phyloP scores from a whole-genome alignment of 2,329 filamentous ascomycete genomes.

The Lachnellula suecica region DNA sequence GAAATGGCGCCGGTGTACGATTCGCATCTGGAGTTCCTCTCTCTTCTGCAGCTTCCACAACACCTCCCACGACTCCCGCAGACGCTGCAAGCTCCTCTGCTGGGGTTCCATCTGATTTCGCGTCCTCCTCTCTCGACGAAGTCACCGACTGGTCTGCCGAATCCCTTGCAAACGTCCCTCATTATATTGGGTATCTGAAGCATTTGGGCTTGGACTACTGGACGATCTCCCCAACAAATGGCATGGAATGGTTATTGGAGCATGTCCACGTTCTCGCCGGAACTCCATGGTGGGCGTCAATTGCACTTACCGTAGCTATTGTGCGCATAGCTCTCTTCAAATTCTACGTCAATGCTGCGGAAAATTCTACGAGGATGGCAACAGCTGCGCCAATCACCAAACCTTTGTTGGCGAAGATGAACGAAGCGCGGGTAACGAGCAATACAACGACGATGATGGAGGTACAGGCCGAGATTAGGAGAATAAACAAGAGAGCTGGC shows the following conservation, averaged over 20 bases:
- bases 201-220: conserved; percentile 83
- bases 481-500: conserved; percentile 54
- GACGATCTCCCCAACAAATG: conserved; percentile 74
- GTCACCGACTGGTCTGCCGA: conserved; percentile 20
- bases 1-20: conserved; percentile 25
- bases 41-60: conserved; percentile 7
- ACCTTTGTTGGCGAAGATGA: conserved; percentile 57
- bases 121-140: conserved; percentile 20
- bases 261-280: conserved; percentile 74
- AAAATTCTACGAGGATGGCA: conserved; percentile 61
- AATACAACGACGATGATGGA: conserved; percentile 49
- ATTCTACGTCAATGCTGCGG: conserved; percentile 60
- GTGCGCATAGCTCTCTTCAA: conserved; percentile 67
- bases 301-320: conserved; percentile 62
- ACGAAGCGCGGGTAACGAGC: conserved; percentile 33
- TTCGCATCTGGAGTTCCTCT: conserved; percentile 29
- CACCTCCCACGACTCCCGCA: conserved; percentile 7
- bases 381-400: conserved; percentile 56
- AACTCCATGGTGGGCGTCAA: conserved; percentile 79
- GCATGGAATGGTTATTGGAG: conserved; percentile 77
- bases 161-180: conserved; percentile 34
- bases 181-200: conserved; percentile 79
- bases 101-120: not conserved
- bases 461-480: conserved; percentile 45
- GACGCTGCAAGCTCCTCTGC: conserved; percentile 13